Base-by-base conservation (phyloP, 352 stramenopile species). In the Saprolegnia parasitica region DNA sequence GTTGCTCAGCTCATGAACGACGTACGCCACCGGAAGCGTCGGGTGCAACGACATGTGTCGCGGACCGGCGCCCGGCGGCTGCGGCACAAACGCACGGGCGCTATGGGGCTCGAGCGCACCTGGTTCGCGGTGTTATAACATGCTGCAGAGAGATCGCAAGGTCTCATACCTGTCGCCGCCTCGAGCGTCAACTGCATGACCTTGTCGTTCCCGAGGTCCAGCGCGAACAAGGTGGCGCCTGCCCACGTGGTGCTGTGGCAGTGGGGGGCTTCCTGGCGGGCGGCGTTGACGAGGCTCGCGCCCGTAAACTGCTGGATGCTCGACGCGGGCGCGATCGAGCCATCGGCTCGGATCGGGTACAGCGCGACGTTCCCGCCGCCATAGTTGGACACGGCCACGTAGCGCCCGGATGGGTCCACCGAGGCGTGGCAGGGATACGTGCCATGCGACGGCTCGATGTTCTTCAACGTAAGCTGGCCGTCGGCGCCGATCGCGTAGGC, bases 11-110 rank as follows among this genome's bases (percentile, higher is more conserved):
- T 95, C 87, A 49, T 81, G 75, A 21, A 89, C 71, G 18, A 95
- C 80, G 72, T 92, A 95, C 32, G 71, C 83, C 5, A 90, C 71
- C 5, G 77, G 64, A 13, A 81, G 68, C 21, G 74, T 73, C 29
- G 75, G 39, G 26, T 87, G 86, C n/a, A 95, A 72, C n/a, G 79
- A 83, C 20, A 95, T 75, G 75, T 95, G 86, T n/a, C 84, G 83
- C 1, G 86, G 86, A 0, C 86, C 86, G 10, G 76, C 81, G 40
- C 80, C 86, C 1, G 78, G 56, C 0, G 80, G 76, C 39, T 81
- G 71, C 35, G 72, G 68, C 26, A 84, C 73, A 65, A 88, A 86
- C 10, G 32, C 47, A 9, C n/a, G 13, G 18, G 56, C 11, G 56
- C 24, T 55, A 23, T 55, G n/a, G 47, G 24, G 47, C 24, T 55